A percentile compares a stretch with the other conserved stretches of the same genome.
Evolutionary conservation across 2,329 filamentous ascomycete genomes (phyloP).

Genomic region (Macrophomina pseudophaseolina): DNA sequence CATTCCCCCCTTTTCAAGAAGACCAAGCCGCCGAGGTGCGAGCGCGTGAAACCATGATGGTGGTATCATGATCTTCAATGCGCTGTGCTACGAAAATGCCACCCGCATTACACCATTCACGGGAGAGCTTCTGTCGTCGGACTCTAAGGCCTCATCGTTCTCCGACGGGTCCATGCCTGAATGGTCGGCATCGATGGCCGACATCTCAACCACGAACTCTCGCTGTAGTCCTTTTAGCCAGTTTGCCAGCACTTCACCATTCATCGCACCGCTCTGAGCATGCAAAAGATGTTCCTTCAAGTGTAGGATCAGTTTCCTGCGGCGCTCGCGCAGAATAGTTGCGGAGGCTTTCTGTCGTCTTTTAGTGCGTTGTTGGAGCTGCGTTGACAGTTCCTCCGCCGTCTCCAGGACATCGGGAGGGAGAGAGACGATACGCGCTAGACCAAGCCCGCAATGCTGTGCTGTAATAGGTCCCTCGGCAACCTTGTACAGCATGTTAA

Average conservation of each 20-base stretch:
- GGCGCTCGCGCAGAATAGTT: slow-evolving; percentile 63
- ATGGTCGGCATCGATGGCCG: slow-evolving; percentile 62
- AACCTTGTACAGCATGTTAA: slow-evolving; percentile 90
- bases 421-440: slow-evolving; percentile 77
- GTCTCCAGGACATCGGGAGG: slow-evolving; percentile 69
- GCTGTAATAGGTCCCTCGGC: slow-evolving; percentile 72
- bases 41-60: neutral
- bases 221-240: slow-evolving; percentile 73
- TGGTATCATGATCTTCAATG: neutral
- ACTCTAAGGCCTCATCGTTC: neutral
- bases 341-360: slow-evolving; percentile 64
- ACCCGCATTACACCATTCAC: neutral
- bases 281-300: slow-evolving; percentile 75
- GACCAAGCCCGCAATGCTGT: slow-evolving; percentile 80
- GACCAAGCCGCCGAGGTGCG: neutral
- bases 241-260: slow-evolving; percentile 64
- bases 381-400: slow-evolving; percentile 69
- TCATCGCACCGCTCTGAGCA: slow-evolving; percentile 67
- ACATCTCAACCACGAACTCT: slow-evolving; percentile 77
- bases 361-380: slow-evolving; percentile 64
- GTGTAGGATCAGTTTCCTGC: slow-evolving; percentile 74
- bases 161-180: slow-evolving; percentile 26
- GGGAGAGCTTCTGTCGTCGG: neutral
- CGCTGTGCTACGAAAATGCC: too few relatives aligned
- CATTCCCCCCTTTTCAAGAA: neutral